Percentiles rank a stretch among this genome's conserved stretches.
These are phyloP conservation scores for Magnolia kwangsiensis DNA, from an alignment of 164 flowering plant genomes.

Conservation along the genomic window DNA sequence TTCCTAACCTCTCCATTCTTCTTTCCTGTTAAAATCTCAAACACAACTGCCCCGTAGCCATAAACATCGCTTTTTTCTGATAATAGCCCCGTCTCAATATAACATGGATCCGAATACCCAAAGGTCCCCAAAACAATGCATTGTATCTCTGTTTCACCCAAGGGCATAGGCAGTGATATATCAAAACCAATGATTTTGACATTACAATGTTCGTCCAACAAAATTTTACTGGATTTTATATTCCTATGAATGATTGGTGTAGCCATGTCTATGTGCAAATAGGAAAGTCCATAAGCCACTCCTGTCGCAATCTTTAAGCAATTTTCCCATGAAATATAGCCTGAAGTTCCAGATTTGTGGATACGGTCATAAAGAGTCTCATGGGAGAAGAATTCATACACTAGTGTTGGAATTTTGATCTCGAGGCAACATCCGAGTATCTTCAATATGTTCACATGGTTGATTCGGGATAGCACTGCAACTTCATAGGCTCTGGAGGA, in stretches of 20 bases:
- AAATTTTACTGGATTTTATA: not conserved
- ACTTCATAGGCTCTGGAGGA: not conserved
- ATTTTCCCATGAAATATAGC: not conserved
- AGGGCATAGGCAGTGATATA: not conserved
- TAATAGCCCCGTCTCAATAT: too few relatives aligned
- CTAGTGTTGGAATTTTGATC: constrained; percentile 20
- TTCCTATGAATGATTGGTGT: constrained; percentile 1
- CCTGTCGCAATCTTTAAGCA: not conserved
- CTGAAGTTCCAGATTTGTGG: not conserved
- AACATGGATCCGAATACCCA: not conserved
- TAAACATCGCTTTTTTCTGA: not conserved
- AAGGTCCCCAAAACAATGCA: not conserved
- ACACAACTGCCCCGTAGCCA: not conserved
- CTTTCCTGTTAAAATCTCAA: not conserved
- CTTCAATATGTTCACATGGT: constrained; percentile 23
- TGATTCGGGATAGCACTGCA: constrained; percentile 13
- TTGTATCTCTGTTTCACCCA: not conserved
- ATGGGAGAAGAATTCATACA: constrained; percentile 21
- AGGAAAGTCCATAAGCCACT: not conserved
- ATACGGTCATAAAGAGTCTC: constrained; percentile 15
- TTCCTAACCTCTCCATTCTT: not conserved
- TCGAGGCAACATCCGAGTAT: constrained; percentile 27
- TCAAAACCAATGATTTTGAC: not conserved
- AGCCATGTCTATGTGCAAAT: not conserved
- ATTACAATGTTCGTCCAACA: not conserved